Base-by-base conservation (phyloP, 352 stramenopile species). In the Phytophthora syringae region DNA sequence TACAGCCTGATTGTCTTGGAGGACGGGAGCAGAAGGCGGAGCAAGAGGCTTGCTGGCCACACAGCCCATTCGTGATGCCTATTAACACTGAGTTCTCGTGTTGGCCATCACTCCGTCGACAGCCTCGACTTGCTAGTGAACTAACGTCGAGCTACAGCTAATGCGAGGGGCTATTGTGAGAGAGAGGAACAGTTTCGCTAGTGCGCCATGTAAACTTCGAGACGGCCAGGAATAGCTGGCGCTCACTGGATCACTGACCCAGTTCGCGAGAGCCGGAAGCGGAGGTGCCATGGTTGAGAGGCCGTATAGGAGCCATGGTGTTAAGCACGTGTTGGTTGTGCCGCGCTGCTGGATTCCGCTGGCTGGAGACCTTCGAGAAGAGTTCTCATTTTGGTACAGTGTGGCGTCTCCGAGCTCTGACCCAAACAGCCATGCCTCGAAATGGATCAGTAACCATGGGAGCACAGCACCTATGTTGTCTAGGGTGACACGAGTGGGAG, bases 21-120 rank as follows among this genome's bases (percentile, higher is more conserved):
- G 15, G n/a, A 18, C n/a, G 47, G 22, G 24, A n/a, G 36, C 20
- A 51, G 45, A 15, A 32, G 52, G 51, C 20, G 36, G 47, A 28
- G 48, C n/a, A 42, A 52, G 27, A 58, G 43, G 39, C 21, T 74
- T 74, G 49, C 53, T 71, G 48, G 21, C 30, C 28, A 22, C 36
- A 21, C 60, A 70, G n/a, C 60, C 66, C 66, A 71, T 74, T 62
- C 28, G 30, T 67, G 37, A 52, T 43, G 48, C 27, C 50, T 51
- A 40, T 45, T 32, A 30, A 56, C 20, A 36, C 22, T 25, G n/a
- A 11, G 24, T n/a, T 59, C 34, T 50, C 48, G 24, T 48, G 48
- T 42, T 43, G 48, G 42, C 7, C 66, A 74, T 74, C 49, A 70
- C 64, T 58, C 6, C 42, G 53, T 61, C 45, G 42, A 64, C 13